Evolutionary conservation across 345 rosid genomes (phyloP).

Genomic region (Corymbia maculata): DNA sequence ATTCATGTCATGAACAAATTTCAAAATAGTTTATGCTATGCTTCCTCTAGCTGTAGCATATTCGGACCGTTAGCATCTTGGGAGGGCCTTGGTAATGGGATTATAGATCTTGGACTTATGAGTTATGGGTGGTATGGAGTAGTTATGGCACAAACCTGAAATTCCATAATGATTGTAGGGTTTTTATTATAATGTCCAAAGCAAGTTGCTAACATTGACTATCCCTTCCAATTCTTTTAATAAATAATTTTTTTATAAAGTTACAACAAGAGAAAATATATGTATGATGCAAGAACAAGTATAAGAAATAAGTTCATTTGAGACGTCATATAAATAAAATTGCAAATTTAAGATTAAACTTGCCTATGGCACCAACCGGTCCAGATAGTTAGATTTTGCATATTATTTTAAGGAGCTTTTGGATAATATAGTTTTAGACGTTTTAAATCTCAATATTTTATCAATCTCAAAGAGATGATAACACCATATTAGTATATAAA

Average conservation of each 20-base stretch:
- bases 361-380: neutral
- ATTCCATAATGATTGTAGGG: neutral
- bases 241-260: neutral
- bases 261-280: neutral
- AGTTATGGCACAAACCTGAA: neutral
- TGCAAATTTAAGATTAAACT: neutral
- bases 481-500: neutral
- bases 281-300: neutral
- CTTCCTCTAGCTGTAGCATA: too few relatives aligned
- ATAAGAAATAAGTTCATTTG: neutral
- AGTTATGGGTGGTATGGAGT: fast-evolving
- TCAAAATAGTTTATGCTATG: fast-evolving
- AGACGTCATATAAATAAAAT: neutral
- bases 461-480: neutral
- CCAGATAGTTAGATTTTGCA: neutral
- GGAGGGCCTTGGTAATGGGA: neutral
- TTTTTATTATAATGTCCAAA: neutral
- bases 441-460: neutral
- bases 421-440: neutral
- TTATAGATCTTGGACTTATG: neutral
- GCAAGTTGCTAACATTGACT: fast-evolving
- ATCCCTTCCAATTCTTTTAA: neutral
- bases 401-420: neutral
- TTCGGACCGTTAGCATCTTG: neutral
- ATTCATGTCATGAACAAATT: neutral